Base-by-base conservation (phyloP, 805 yeast species). In the Candida pseudoglaebosa region DNA sequence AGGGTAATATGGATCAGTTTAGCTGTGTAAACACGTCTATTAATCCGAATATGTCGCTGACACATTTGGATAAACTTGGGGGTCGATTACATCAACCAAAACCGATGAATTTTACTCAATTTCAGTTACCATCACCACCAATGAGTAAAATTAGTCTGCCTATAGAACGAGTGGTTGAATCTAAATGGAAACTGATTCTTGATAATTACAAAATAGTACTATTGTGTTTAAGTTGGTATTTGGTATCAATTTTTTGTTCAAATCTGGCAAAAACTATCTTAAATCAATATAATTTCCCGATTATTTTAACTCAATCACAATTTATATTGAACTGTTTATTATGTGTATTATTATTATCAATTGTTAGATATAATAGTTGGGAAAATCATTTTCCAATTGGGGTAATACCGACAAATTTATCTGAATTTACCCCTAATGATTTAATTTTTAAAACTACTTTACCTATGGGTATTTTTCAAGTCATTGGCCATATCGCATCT, bases 381-480 rank as follows among this genome's bases (percentile, higher is more conserved):
- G 59, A 59, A 21, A 55, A 57, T 5, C 42, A 37, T 20, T 49
- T 56, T 52, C 82, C 83, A 1, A 45, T 40, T 17, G 81, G 81
- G 4, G 70, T 78, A 19, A 61, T 77, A 40, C 80, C 84, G 0
- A 36, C 36, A 40, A 40, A 48, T 18, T 35, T 58, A 3, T 60
- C 53, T 34, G 61, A 51, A 12, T 35, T 44, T 19, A 58, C 64
- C 22, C 93, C 95, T 17, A 67, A 78, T 2, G 47, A 57, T 34
- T 53, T 70, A 37, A 67, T 82, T 24, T 49, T 85, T 12, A 53
- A 66, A 36, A 82, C 88, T 10, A 87, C 95, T 0, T 75, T 87
- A 16, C 98, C 98, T 14, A 88, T 91, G 95, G 98, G 97, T 5
- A 67, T 81, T 44, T 93, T 91, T 65, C 98, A 91, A 66, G 85